A percentile compares a stretch with the other conserved stretches of the same genome.
These are phyloP conservation scores for Triticum dicoccoides DNA, from an alignment of 176 grass and related monocot species.

Conservation along the genomic window DNA sequence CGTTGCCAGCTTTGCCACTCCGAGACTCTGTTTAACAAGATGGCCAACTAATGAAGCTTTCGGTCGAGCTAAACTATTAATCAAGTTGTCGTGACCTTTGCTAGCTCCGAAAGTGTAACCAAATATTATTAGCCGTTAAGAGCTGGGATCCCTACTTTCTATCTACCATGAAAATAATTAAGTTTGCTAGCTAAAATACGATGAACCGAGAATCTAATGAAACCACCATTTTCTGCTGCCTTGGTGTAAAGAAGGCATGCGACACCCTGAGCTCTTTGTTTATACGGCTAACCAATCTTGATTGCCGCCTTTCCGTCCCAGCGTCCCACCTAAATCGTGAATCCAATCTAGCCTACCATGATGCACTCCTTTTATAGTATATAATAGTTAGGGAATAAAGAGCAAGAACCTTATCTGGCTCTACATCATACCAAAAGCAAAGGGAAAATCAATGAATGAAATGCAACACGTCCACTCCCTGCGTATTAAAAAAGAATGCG, in stretches of 20 bases:
- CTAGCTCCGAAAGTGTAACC: not conserved
- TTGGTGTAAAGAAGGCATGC: not conserved
- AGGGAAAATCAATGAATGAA: not conserved
- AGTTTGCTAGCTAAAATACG: not conserved
- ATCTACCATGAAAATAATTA: not conserved
- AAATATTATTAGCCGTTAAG: too few species aligned
- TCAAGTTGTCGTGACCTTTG: not conserved
- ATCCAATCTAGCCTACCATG: too few species aligned
- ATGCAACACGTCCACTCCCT: not conserved
- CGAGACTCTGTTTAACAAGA: conserved; percentile 9
- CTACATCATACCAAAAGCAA: not conserved
- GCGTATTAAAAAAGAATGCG: too few species aligned
- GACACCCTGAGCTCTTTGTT: not conserved
- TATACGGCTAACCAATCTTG: not conserved
- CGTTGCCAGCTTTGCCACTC: not conserved
- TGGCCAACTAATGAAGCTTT: not conserved
- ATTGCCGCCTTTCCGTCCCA: not conserved
- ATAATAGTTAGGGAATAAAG: not conserved
- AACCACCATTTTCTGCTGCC: conserved; percentile 11
- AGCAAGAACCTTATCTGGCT: not conserved
- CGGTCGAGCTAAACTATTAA: not conserved
- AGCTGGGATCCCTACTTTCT: not conserved
- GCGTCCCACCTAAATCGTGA: not conserved
- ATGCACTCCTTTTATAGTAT: not conserved
- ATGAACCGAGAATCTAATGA: not conserved